Evolutionary conservation across 2,329 filamentous ascomycete species (phyloP).

Genomic region (Macrophomina tecta): DNA sequence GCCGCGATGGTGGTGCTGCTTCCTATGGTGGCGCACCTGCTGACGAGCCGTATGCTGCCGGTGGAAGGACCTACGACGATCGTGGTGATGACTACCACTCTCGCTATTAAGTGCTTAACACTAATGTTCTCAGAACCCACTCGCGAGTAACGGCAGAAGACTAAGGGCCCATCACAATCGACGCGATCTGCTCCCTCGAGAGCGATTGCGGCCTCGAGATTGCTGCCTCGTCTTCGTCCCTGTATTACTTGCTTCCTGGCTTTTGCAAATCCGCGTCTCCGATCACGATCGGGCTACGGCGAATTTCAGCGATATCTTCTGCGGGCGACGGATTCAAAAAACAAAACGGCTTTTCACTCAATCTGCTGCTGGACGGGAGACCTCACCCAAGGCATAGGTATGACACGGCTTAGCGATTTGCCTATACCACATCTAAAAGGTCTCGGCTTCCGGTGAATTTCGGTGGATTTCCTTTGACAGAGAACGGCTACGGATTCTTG

Average conservation of each 20-base stretch:
- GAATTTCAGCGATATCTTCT: constrained; percentile 25
- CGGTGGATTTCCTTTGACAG: constrained; percentile 48
- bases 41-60: constrained; percentile 40
- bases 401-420: constrained; percentile 25
- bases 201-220: constrained; percentile 15
- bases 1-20: constrained; percentile 49
- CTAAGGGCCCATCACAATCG: constrained; percentile 8
- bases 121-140: constrained; percentile 41
- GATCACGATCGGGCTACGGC: constrained; percentile 23
- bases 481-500: constrained; percentile 27
- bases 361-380: constrained; percentile 25
- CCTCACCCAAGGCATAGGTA: constrained; percentile 26
- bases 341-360: constrained; percentile 23
- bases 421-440: constrained; percentile 25
- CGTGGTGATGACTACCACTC: constrained; percentile 54
- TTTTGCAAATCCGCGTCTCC: constrained; percentile 23
- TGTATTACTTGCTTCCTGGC: constrained; percentile 28
- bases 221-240: constrained; percentile 28
- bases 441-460: constrained; percentile 29
- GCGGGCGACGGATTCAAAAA: constrained; percentile 27
- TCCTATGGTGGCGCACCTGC: constrained; percentile 43
- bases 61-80: constrained; percentile 48
- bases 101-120: constrained; percentile 42
- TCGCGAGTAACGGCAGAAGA: constrained; percentile 29
- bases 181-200: constrained; percentile 21